Evolutionary conservation across 2,329 filamentous ascomycete genomes (phyloP), one percentile per base, ranked within the genome.

Genomic region (Neofusicoccum cordaticola): DNA sequence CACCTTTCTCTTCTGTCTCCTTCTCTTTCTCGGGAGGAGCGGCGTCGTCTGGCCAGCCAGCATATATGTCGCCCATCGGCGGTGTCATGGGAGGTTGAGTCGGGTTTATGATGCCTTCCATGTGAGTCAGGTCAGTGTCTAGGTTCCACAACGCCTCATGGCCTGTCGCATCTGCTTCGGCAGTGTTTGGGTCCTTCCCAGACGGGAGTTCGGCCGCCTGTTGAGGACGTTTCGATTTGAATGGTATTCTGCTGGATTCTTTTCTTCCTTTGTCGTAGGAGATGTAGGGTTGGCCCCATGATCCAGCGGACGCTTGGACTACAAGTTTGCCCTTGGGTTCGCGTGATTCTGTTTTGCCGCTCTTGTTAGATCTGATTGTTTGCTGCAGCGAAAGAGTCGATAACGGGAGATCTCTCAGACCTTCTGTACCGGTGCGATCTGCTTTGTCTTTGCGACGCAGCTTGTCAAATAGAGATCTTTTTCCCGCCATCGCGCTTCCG

Each of bases 91-190:
- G 87, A 17, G 85, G 88, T 67, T 88, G 86, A 58, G 76, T 74
- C 8, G 73, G 71, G 60, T 88, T 88, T 66, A 98, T 80, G 68
- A 98, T 97, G 22, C 92, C 95, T 71, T 93, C 90, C 92, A 99
- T 95, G 70, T 97, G 87, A 64, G 88, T 87, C 53, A 98, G 84
- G 74, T 98, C 90, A 1, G 92, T 96, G 75, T 98, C 94, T 31
- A 98, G 85, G 71, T 86, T 86, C 78, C 90, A 96, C 51, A 92
- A 77, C 12, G 85, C 85, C 47, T 85, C 85, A 47, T 85, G 84
- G 62, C 84, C 83, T 64, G 76, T 74, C 22, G 74, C 74, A 60
- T 77, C 77, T 35, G 72, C 72, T 22, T 72, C 71, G 4, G 77
- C 79, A 57, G 78, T 74, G 50, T 79, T 79, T 39, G 77, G 78